These are phyloP conservation scores for Penicillium sumatraense DNA, from an alignment of 2,329 filamentous ascomycete species.

Conservation along the genomic window DNA sequence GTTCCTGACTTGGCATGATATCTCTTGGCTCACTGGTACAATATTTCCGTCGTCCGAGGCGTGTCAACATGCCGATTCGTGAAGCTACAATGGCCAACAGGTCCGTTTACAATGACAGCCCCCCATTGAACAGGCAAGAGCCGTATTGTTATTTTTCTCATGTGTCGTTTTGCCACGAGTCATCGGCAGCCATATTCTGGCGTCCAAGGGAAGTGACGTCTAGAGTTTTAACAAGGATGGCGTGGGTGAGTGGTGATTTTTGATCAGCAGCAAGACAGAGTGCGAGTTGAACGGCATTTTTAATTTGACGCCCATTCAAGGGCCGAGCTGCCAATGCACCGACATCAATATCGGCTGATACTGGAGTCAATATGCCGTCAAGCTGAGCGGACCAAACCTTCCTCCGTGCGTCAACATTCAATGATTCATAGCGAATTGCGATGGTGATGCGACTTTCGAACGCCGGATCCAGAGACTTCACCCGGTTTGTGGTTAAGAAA, in stretches of 20 bases:
- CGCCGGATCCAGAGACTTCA: slow-evolving; percentile 2
- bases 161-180: slow-evolving; percentile 32
- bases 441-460: slow-evolving; percentile 5
- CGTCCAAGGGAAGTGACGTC: background rate
- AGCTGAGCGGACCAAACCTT: background rate
- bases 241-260: background rate
- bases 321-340: background rate
- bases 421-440: slow-evolving; percentile 1
- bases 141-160: no score
- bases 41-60: background rate
- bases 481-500: slow-evolving; percentile 5
- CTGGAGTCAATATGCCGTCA: background rate
- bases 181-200: background rate
- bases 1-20: no score
- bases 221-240: background rate
- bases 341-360: background rate
- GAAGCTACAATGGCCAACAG: slow-evolving; percentile 2
- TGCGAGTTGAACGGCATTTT: background rate
- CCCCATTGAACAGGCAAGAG: slow-evolving; percentile 6
- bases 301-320: background rate
- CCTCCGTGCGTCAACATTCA: background rate
- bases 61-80: background rate
- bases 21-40: background rate
- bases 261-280: background rate
- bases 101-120: background rate